Conservation (phyloP, 495 filamentous ascomycete species). For the Lophiotrema nucula region DNA sequence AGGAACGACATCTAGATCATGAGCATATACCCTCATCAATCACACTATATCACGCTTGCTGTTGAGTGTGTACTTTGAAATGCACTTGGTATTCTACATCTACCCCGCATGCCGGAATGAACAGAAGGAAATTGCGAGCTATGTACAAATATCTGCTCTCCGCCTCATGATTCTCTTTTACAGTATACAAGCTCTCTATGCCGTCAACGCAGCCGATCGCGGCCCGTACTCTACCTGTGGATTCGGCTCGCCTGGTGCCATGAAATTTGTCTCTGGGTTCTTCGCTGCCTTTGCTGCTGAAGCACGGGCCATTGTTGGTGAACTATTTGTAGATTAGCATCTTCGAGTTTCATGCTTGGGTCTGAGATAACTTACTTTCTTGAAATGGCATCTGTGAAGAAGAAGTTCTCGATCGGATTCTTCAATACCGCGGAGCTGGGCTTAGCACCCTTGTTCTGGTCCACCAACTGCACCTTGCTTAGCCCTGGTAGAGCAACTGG, state of each 20-base stretch:
- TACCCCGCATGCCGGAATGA: no score
- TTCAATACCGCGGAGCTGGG: slow-evolving; percentile 65
- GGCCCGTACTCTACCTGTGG: slow-evolving; percentile 31
- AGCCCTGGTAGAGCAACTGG: slow-evolving; percentile 64
- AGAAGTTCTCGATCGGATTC: slow-evolving; percentile 90
- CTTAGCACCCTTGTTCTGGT: slow-evolving; percentile 87
- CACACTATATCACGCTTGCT: no score
- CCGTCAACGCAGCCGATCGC: background rate
- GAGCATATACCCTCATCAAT: no score
- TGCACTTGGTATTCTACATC: no score
- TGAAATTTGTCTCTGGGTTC: slow-evolving; percentile 77
- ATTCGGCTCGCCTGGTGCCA: slow-evolving; percentile 67
- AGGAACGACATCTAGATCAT: no score
- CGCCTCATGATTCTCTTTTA: no score
- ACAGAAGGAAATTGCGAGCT: no score
- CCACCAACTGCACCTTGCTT: slow-evolving; percentile 88
- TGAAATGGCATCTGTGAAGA: slow-evolving; percentile 93
- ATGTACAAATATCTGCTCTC: no score
- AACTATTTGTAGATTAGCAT: slow-evolving; percentile 55
- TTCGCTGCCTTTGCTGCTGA: slow-evolving; percentile 72
- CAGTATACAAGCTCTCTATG: no score
- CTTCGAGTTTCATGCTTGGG: background rate
- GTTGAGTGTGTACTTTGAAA: no score
- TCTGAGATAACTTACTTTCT: slow-evolving; percentile 67
- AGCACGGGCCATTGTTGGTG: slow-evolving; percentile 95